A percentile compares a stretch with the other conserved stretches of the same genome.
These are phyloP conservation scores for Rhodotorula sp. DNA, from an alignment of 1,284 basidiomycete genomes.

Conservation along the genomic window DNA sequence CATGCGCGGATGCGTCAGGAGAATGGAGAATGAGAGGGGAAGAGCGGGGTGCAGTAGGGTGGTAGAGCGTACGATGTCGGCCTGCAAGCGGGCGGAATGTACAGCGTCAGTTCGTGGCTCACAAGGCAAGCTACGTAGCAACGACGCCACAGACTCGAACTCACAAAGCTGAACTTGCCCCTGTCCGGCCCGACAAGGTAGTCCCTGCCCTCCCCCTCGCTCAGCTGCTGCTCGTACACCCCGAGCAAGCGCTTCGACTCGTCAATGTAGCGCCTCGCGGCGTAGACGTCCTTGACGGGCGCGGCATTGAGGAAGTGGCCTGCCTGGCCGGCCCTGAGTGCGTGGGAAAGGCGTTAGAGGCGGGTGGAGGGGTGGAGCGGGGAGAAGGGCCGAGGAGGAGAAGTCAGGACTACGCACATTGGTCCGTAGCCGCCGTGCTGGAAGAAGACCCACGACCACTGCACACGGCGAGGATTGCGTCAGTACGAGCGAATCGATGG, in stretches of 20 bases:
- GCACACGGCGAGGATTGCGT: conserved; percentile 30
- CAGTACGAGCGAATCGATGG: not conserved
- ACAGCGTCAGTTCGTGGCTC: conserved; percentile 58
- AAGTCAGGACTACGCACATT: conserved; percentile 53
- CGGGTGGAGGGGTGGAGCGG: not conserved
- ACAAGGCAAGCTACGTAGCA: too few relatives aligned
- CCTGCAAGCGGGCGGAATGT: conserved; percentile 51
- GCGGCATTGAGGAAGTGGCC: conserved; percentile 54
- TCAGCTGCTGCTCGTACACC: conserved; percentile 71
- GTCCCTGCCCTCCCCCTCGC: conserved; percentile 50
- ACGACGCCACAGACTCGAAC: conserved; percentile 53
- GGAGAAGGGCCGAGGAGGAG: not conserved
- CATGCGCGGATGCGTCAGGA: conserved; percentile 53
- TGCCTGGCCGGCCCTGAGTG: conserved; percentile 61
- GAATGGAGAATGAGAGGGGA: conserved; percentile 49
- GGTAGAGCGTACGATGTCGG: conserved; percentile 57
- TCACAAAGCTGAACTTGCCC: conserved; percentile 61
- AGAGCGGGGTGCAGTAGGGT: not conserved
- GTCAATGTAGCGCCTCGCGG: conserved; percentile 65
- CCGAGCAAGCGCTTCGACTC: conserved; percentile 76
- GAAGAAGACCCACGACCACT: conserved; percentile 60
- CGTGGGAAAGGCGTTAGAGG: too few relatives aligned
- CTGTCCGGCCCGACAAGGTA: conserved; percentile 69
- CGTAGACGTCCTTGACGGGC: conserved; percentile 58
- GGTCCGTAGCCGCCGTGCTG: conserved; percentile 66